Evolutionary conservation across 1,284 basidiomycete genomes (phyloP).

Genomic region (Papiliotrema terrestris): DNA sequence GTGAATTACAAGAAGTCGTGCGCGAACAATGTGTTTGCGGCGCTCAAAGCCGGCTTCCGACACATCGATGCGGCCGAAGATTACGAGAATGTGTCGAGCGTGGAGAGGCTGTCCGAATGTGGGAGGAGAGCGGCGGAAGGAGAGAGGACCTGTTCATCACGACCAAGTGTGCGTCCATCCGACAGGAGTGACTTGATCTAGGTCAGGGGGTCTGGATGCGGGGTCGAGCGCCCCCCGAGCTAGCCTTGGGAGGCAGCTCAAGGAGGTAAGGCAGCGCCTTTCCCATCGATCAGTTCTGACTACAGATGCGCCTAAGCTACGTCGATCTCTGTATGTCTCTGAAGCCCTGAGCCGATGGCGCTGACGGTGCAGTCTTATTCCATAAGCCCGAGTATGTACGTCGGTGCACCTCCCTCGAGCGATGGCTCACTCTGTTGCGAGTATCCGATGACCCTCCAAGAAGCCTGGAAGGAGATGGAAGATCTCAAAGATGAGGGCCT

Average conservation of each 20-base stretch:
- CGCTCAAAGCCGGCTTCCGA: conserved; percentile 66
- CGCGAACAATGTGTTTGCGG: conserved; percentile 26
- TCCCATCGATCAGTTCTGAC: not conserved
- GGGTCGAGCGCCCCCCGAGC: not conserved
- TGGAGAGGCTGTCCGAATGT: conserved; percentile 3
- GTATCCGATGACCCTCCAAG: not conserved
- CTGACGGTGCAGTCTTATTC: too few relatives aligned
- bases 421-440: not conserved
- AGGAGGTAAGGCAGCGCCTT: not conserved
- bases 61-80: conserved; percentile 67
- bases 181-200: not conserved
- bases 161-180: conserved; percentile 5
- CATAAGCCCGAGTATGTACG: too few relatives aligned
- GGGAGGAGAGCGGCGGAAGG: not conserved
- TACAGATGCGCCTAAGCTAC: not conserved
- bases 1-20: not conserved
- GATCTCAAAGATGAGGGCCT: conserved; percentile 61
- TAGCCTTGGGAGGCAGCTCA: not conserved
- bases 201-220: not conserved
- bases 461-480: conserved; percentile 65
- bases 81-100: conserved; percentile 2
- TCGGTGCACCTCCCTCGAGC: too few relatives aligned
- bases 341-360: too few relatives aligned
- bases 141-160: conserved; percentile 7
- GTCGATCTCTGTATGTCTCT: conserved; percentile 3